Conservation (phyloP, 2,329 filamentous ascomycete genomes). For the Scytalidium lignicola region DNA sequence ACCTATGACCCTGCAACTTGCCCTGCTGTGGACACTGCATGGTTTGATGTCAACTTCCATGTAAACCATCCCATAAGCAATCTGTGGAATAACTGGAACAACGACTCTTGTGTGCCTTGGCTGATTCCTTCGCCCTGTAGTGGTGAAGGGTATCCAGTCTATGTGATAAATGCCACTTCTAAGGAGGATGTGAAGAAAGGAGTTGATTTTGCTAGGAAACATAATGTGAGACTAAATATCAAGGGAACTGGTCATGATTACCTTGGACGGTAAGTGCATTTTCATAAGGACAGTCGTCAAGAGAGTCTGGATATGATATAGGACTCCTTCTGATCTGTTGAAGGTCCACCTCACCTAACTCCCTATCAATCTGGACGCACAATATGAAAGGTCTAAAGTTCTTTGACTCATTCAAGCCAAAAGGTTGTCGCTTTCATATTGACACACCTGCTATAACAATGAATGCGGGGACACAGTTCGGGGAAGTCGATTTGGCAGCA, state of each 20-base stretch:
- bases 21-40: constrained; percentile 22
- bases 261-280: constrained; percentile 16
- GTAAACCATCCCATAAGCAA: constrained; percentile 32
- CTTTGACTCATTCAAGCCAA: constrained; percentile 37
- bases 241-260: constrained; percentile 43
- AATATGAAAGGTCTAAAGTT: constrained; percentile 36
- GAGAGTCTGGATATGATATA: background rate
- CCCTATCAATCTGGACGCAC: constrained; percentile 50
- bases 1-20: constrained; percentile 30
- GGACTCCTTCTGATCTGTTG: constrained; percentile 28
- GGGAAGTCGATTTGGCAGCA: constrained; percentile 41
- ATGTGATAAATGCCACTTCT: constrained; percentile 29
- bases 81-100: constrained; percentile 39
- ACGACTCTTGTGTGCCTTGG: constrained; percentile 46
- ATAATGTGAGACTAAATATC: constrained; percentile 30
- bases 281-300: constrained; percentile 20
- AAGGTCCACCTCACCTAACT: constrained; percentile 34
- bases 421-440: constrained; percentile 37
- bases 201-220: constrained; percentile 31
- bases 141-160: constrained; percentile 34
- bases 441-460: constrained; percentile 44
- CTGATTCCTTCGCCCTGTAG: constrained; percentile 32
- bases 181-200: constrained; percentile 18
- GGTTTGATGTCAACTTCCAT: constrained; percentile 33
- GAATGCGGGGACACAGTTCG: constrained; percentile 47